Conservation (phyloP, 2,329 filamentous ascomycete genomes). For the Fusarium pseudograminearum region DNA sequence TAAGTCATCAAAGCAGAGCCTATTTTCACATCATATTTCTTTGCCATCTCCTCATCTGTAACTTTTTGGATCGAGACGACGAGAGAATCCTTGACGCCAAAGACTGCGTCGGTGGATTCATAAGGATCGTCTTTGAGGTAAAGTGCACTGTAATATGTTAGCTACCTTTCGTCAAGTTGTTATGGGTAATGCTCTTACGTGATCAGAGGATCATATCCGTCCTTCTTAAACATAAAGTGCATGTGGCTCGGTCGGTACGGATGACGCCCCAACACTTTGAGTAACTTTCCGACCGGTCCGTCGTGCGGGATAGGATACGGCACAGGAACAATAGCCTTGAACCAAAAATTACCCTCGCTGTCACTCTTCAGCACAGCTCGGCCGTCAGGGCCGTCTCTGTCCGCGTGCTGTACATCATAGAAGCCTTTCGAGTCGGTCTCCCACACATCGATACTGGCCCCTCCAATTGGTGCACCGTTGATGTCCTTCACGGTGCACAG, state of each 20-base stretch:
- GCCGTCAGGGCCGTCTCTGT: slow-evolving; percentile 58
- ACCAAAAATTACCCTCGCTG: slow-evolving; percentile 69
- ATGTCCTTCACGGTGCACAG: slow-evolving; percentile 75
- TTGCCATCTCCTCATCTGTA: neutral
- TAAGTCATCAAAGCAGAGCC: slow-evolving; percentile 19
- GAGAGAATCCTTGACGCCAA: slow-evolving; percentile 33
- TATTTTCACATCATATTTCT: slow-evolving; percentile 10
- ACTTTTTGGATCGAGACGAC: slow-evolving; percentile 8
- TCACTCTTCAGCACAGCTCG: slow-evolving; percentile 49
- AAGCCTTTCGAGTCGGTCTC: slow-evolving; percentile 80
- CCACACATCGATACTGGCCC: slow-evolving; percentile 81
- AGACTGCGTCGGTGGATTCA: slow-evolving; percentile 22
- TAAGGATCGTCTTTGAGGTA: slow-evolving; percentile 29
- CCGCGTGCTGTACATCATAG: slow-evolving; percentile 80
- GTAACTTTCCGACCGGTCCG: slow-evolving; percentile 81
- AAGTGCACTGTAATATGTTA: slow-evolving; percentile 4
- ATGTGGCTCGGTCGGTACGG: slow-evolving; percentile 82
- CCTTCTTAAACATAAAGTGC: slow-evolving; percentile 84
- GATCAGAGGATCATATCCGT: slow-evolving; percentile 29
- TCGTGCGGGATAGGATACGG: slow-evolving; percentile 88
- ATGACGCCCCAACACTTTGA: slow-evolving; percentile 76
- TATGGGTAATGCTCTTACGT: neutral
- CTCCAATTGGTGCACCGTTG: slow-evolving; percentile 67
- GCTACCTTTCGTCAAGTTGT: rapidly evolving
- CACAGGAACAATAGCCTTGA: slow-evolving; percentile 85